Evolutionary conservation across 1,284 basidiomycete species (phyloP).

Genomic region (Microbotryomycetes sp.): DNA sequence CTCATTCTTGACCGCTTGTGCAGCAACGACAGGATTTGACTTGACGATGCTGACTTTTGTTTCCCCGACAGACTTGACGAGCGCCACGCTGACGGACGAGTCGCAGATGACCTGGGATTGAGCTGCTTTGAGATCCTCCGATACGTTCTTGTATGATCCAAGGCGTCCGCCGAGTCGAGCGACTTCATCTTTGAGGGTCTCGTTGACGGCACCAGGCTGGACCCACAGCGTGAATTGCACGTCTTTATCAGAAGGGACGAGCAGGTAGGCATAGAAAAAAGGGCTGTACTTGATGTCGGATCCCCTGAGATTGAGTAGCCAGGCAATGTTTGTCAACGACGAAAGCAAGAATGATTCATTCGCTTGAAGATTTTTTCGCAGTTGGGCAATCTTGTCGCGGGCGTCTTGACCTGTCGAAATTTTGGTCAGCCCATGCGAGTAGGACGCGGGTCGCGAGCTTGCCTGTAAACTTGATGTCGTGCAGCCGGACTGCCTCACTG

Average conservation of each 20-base stretch:
- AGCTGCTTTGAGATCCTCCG: constrained; percentile 35
- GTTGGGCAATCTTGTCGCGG: constrained; percentile 55
- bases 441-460: neutral
- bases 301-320: constrained; percentile 75
- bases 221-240: constrained; percentile 37
- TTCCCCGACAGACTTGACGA: constrained; percentile 65
- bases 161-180: constrained; percentile 55
- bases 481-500: constrained; percentile 57
- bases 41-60: constrained; percentile 47
- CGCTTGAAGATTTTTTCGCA: constrained; percentile 59
- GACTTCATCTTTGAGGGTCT: constrained; percentile 54
- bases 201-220: constrained; percentile 55
- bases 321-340: constrained; percentile 52
- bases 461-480: constrained; percentile 61
- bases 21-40: constrained; percentile 61
- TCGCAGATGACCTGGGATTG: constrained; percentile 5
- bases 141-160: constrained; percentile 61
- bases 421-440: too few relatives aligned
- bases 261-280: constrained; percentile 76
- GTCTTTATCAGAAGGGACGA: constrained; percentile 50
- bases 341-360: constrained; percentile 49
- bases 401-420: constrained; percentile 54
- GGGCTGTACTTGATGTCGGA: constrained; percentile 79
- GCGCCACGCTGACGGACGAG: constrained; percentile 48
- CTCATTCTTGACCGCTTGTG: constrained; percentile 84